Evolutionary conservation across 495 filamentous ascomycete genomes (phyloP).

Genomic region (Rusavskia elegans): DNA sequence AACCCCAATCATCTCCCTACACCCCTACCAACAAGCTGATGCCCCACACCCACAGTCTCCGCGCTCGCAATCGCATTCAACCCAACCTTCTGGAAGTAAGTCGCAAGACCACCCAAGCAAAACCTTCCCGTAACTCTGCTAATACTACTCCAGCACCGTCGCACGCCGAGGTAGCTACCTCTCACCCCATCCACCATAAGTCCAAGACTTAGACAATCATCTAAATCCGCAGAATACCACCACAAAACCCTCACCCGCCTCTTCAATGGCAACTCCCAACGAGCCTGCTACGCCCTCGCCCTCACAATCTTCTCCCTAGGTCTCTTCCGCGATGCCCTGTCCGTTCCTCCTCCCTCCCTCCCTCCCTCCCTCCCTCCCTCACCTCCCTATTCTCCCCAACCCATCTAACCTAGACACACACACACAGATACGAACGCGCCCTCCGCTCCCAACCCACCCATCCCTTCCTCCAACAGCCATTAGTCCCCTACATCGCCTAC

Average conservation of each 20-base stretch:
- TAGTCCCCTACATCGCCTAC: slow-evolving; percentile 39
- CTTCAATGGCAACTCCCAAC: slow-evolving; percentile 63
- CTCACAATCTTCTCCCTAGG: slow-evolving; percentile 80
- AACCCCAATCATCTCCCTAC: neutral
- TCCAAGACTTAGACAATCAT: neutral
- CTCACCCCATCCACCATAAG: neutral
- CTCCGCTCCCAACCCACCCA: slow-evolving; percentile 63
- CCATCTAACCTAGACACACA: no score
- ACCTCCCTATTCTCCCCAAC: no score
- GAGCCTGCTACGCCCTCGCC: slow-evolving; percentile 83
- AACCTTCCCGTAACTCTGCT: neutral
- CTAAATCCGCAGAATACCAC: slow-evolving; percentile 56
- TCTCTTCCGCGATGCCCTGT: slow-evolving; percentile 66
- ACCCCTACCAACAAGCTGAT: neutral
- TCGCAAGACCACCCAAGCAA: slow-evolving; percentile 2
- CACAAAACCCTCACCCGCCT: slow-evolving; percentile 74
- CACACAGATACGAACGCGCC: slow-evolving; percentile 46
- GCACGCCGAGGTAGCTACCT: slow-evolving; percentile 28
- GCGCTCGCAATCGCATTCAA: slow-evolving; percentile 36
- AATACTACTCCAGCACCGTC: slow-evolving; percentile 20
- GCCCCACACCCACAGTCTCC: slow-evolving; percentile 19
- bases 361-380: slow-evolving; percentile 26
- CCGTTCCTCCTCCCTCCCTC: slow-evolving; percentile 23
- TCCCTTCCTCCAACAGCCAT: slow-evolving; percentile 35
- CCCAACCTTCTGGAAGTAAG: slow-evolving; percentile 43